These are phyloP conservation scores for Carex sylvatica DNA, from an alignment of 202 grass and related monocot genomes.

Conservation along the genomic window DNA sequence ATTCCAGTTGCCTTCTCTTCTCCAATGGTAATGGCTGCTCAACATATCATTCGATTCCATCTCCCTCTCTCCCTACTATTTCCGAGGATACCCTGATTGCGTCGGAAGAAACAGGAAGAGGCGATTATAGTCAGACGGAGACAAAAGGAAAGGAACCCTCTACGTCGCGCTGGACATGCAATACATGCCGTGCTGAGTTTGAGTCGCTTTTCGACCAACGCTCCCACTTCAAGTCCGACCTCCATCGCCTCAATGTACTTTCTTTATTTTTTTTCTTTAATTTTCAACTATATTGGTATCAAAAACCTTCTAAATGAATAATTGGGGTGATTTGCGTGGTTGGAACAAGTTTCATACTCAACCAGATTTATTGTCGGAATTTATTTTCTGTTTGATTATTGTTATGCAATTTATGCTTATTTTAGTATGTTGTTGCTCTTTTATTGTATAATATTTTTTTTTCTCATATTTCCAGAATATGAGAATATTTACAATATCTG, in stretches of 20 bases:
- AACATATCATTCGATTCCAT: not conserved
- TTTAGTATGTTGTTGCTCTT: not conserved
- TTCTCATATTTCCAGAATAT: not conserved
- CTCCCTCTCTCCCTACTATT: slow-evolving; percentile 16
- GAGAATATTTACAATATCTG: not conserved
- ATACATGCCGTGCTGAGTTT: slow-evolving; percentile 78
- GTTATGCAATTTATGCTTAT: not conserved
- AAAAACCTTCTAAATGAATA: not conserved
- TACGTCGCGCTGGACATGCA: slow-evolving; percentile 71
- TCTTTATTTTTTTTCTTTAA: not conserved
- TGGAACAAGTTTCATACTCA: not conserved
- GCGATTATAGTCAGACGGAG: not conserved
- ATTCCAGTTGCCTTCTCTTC: slow-evolving; percentile 45
- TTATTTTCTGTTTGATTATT: not conserved
- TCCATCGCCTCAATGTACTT: slow-evolving; percentile 86
- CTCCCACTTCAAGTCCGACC: slow-evolving; percentile 91
- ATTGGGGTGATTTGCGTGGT: not conserved
- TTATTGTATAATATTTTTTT: not conserved
- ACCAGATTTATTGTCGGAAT: not conserved
- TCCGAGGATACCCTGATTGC: not conserved
- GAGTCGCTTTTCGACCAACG: slow-evolving; percentile 88
- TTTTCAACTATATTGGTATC: not conserved
- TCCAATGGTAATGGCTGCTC: slow-evolving; percentile 23
- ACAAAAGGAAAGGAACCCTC: slow-evolving; percentile 21
- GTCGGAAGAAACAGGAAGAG: not conserved